Evolutionary conservation across 78 protist species (phyloP), one percentile per base, ranked within the genome.

Genomic region (Dictyostelium capitatum): DNA sequence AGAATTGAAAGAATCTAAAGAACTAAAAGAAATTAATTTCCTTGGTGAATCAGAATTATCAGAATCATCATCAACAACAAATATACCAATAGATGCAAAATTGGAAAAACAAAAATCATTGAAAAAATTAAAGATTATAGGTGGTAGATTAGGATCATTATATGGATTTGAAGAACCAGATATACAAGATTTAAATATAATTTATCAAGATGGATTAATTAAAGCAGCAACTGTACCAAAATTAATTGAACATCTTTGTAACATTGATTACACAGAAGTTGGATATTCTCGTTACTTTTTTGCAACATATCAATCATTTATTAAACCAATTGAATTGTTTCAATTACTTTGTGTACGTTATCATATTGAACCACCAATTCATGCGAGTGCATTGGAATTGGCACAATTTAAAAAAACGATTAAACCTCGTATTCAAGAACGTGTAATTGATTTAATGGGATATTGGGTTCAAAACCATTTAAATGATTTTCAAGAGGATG

Each of bases 361-460:
- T 64, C 93, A 87, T 50, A 28, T 77, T n/a, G 93, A 87, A n/a
- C 93, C 93, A 17, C 93, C 93, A 41, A 20, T 56, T 17, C 47
- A 83, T 54, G 77, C 56, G 6, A 47, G 46, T 46, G 46, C 82
- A 15, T 75, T 75, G 30, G 79, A 77, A 32, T 50, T 77, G 57
- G 84, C 47, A 10, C 48, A 32, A 54, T 87, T 87, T 64, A 43
- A 70, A 23, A 87, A 87, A 50, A 64, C 65, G 0, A 80, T 64
- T 37, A 87, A 87, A 23, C 93, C 93, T 6, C 83, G 93, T 65
- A 87, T 87, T 23, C 93, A 87, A 65, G 93, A 87, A 37, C 32
- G 59, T 11, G 93, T 87, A 2, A 70, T 87, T 8, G 84, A 87
- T 20, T n/a, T 77, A 64, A 59, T 87, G 78, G 93, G 74, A 7